Conservation (phyloP, 305 asterid species). For the Withania somnifera region DNA sequence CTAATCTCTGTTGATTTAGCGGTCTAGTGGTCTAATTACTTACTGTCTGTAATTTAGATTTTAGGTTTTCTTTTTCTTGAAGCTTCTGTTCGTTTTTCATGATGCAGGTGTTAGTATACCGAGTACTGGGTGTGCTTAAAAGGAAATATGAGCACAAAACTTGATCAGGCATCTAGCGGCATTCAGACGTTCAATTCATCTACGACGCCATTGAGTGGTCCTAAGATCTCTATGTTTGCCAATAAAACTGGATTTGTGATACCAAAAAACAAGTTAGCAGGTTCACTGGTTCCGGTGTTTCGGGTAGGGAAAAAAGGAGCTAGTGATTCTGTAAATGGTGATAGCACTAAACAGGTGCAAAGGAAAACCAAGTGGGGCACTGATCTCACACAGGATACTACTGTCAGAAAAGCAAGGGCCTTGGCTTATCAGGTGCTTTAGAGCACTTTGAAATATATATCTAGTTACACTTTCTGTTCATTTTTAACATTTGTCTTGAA, state of each 20-base stretch:
- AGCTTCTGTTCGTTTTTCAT: neutral
- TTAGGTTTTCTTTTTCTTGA: neutral
- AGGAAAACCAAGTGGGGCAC: constrained; percentile 96
- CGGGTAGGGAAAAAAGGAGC: constrained; percentile 58
- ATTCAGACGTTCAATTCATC: constrained; percentile 40
- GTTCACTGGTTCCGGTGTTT: constrained; percentile 65
- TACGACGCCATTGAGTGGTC: constrained; percentile 32
- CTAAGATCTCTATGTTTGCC: constrained; percentile 57
- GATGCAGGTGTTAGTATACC: neutral
- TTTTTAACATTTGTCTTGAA: neutral
- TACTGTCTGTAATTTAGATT: neutral
- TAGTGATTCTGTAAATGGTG: constrained; percentile 37
- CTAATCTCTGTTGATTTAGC: neutral
- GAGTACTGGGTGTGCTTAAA: constrained; percentile 17
- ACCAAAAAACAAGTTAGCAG: constrained; percentile 82
- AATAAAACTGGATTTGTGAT: constrained; percentile 76
- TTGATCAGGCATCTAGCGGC: constrained; percentile 37
- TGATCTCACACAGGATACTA: constrained; percentile 56
- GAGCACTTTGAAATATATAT: constrained; percentile 1
- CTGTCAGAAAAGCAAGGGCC: constrained; percentile 72
- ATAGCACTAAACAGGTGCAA: constrained; percentile 34
- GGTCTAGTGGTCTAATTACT: neutral
- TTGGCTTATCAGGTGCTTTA: constrained; percentile 68
- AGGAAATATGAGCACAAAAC: constrained; percentile 50
- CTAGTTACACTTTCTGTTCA: neutral